Evolutionary conservation across 2,329 filamentous ascomycete species (phyloP), one percentile per base, ranked within the genome.

Genomic region (Mycosphaerella arachidis): DNA sequence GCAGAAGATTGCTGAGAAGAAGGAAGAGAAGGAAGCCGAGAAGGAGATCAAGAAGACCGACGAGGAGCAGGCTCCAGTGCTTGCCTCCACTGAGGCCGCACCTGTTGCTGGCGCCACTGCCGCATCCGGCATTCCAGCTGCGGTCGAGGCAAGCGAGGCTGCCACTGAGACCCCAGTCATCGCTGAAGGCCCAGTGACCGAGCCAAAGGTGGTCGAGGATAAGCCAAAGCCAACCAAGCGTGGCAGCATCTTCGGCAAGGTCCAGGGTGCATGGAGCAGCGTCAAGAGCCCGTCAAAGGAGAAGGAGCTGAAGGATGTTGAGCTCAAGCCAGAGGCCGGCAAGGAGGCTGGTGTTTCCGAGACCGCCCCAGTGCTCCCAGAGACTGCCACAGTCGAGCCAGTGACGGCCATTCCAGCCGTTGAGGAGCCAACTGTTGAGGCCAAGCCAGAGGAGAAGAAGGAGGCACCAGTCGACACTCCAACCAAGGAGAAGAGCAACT

Each of bases 161-260:
- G 68, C 72, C 18, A 48, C 57, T n/a, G 62, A 59, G 24, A 55
- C 53, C 24, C 50, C 58, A 27, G 40, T 60, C 33, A 54, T 55
- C 43, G 70, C 69, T 35, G 68, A 66, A 46, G 64, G 81, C 65
- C 75, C 76, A 56, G 80, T 53, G 53, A 58, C 58, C n/a, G 65
- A 82, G 66, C 70, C 79, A 60, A 64, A 68, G 56, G 78, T 65
- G 61, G 79, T 56, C 30, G 68, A 71, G 53, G 71, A 71, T 77
- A 83, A 84, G 63, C 74, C 81, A 68, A 92, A 91, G 86, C 75
- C 76, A 52, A 82, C 85, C 77, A 96, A 95, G 89, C 90, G 91
- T 76, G 86, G 86, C 77, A 94, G 90, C 67, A 87, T 92, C 71
- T 95, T 95, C 77, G 86, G 85, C 70, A 87, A 86, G 71, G 63